A percentile compares a stretch with the other conserved stretches of the same genome.
Conservation (phyloP, 2,329 filamentous ascomycete genomes). For the Monilinia fructicola region DNA sequence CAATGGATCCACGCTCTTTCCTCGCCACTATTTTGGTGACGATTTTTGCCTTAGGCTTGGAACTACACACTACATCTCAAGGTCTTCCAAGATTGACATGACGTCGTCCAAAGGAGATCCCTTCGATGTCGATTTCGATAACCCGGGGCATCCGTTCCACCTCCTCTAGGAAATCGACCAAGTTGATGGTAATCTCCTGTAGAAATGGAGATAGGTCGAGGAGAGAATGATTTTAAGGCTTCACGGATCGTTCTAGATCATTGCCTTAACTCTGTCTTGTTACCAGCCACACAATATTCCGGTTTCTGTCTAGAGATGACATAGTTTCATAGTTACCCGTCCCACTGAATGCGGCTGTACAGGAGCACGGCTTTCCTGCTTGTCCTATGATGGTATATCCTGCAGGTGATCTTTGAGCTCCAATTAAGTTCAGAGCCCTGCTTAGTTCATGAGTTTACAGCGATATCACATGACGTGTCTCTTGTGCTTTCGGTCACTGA, state of each 20-base stretch:
- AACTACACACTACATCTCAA: not conserved
- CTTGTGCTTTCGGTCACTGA: not conserved
- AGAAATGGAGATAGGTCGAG: not conserved
- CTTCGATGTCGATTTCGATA: not conserved
- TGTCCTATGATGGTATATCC: not conserved
- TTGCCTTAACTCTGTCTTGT: not conserved
- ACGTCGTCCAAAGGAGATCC: slow-evolving; percentile 1
- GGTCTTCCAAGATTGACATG: slow-evolving; percentile 19
- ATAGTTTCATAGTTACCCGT: not conserved
- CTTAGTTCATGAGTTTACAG: not conserved
- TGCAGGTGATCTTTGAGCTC: not conserved
- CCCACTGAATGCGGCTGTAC: not conserved
- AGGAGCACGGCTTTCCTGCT: not conserved
- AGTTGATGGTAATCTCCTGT: not conserved
- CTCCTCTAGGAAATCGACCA: not conserved
- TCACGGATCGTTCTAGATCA: not conserved
- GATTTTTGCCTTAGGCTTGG: slow-evolving; percentile 17
- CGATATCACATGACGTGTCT: not conserved
- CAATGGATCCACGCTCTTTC: slow-evolving; percentile 7
- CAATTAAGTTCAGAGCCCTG: not conserved
- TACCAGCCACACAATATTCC: slow-evolving; percentile 13
- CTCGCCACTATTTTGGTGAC: slow-evolving; percentile 5
- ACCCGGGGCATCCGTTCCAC: not conserved
- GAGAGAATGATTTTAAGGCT: not conserved
- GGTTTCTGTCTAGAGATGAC: slow-evolving; percentile 9